Conservation (phyloP, 1,284 basidiomycete species). For the Mycena sp. region DNA sequence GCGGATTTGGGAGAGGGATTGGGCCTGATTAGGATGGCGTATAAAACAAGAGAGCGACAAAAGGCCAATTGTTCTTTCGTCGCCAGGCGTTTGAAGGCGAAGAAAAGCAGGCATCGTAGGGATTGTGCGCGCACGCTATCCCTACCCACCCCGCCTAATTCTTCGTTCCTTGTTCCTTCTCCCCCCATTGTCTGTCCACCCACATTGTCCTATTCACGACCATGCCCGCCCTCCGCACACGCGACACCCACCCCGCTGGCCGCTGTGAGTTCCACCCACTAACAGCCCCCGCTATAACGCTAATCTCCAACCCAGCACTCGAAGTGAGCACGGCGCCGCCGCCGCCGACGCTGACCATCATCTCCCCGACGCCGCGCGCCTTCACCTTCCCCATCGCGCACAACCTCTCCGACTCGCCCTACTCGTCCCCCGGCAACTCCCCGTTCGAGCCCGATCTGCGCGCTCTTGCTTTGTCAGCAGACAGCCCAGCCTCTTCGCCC, state of each 20-base stretch:
- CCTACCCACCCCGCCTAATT: background rate
- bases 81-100: too few species aligned
- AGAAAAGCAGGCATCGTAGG: too few species aligned
- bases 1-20: too few species aligned
- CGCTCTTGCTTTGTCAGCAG: constrained; percentile 52
- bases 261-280: constrained; percentile 58
- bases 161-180: constrained; percentile 10
- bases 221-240: constrained; percentile 81
- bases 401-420: constrained; percentile 68
- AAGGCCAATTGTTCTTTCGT: too few species aligned
- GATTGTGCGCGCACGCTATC: too few species aligned
- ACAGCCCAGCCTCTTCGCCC: background rate
- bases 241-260: constrained; percentile 62
- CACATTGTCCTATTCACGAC: constrained; percentile 43
- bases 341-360: constrained; percentile 66
- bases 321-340: constrained; percentile 75
- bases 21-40: too few species aligned
- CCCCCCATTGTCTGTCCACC: constrained; percentile 16
- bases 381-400: constrained; percentile 69
- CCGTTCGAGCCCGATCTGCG: constrained; percentile 76
- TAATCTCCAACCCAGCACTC: constrained; percentile 62
- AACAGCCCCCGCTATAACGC: too few species aligned
- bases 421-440: constrained; percentile 68
- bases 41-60: too few species aligned
- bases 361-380: constrained; percentile 81